These are phyloP conservation scores for Aspergillus pseudonomiae DNA, from an alignment of 2,329 filamentous ascomycete species.

Conservation along the genomic window DNA sequence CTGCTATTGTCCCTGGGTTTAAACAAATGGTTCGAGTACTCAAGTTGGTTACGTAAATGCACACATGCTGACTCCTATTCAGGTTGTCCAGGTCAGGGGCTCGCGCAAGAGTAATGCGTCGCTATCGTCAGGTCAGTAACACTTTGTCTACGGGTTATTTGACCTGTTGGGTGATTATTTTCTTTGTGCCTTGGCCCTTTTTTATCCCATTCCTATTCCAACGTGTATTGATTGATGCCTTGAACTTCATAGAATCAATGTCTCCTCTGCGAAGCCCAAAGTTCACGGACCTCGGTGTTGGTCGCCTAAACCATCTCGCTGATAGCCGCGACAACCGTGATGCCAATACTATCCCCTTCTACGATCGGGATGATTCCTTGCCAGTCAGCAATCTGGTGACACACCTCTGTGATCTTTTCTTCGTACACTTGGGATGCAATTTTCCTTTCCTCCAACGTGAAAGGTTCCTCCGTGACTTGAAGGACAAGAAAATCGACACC, in stretches of 20 bases:
- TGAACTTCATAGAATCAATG: conserved; percentile 32
- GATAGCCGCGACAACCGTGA: conserved; percentile 36
- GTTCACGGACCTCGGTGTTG: conserved; percentile 22
- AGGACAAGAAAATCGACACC: conserved; percentile 78
- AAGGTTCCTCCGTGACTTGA: conserved; percentile 73
- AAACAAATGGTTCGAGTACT: conserved; percentile 76
- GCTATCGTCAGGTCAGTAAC: conserved; percentile 39
- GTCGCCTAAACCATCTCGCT: conserved; percentile 20
- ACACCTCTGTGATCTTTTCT: conserved; percentile 78
- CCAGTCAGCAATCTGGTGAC: conserved; percentile 76
- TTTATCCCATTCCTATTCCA: background rate
- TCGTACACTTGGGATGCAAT: conserved; percentile 78
- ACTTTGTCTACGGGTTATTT: background rate
- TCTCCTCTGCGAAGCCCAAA: conserved; percentile 41
- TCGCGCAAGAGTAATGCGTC: conserved; percentile 45
- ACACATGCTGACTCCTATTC: conserved; percentile 53
- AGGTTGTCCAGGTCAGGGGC: conserved; percentile 61
- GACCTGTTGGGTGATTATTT: background rate
- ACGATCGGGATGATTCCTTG: conserved; percentile 71
- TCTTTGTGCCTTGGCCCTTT: background rate
- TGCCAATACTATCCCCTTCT: conserved; percentile 63
- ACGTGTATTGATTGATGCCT: background rate
- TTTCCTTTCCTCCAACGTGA: conserved; percentile 79
- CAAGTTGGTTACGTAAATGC: background rate
- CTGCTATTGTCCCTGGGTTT: conserved; percentile 87